Percentiles rank a stretch among this genome's conserved stretches.
Conservation (phyloP, 345 rosid genomes). For the Bruguiera parviflora region DNA sequence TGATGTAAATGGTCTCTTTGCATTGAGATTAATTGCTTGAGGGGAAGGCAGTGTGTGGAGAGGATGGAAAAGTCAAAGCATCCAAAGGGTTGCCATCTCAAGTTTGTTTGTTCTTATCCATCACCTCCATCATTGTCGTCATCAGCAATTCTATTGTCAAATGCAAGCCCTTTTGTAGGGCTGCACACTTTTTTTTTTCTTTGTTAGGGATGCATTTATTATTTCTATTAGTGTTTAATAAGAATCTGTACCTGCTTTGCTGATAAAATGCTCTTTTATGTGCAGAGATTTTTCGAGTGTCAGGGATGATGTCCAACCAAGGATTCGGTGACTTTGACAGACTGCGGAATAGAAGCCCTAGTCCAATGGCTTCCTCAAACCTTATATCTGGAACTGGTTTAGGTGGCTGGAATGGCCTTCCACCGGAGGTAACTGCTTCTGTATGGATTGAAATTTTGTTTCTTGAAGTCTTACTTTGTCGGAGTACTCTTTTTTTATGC, state of each 20-base stretch:
- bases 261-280: slow-evolving; percentile 15
- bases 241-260: too few species aligned
- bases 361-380: slow-evolving; percentile 92
- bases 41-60: too few species aligned
- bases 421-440: slow-evolving; percentile 52
- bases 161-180: not conserved
- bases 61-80: too few species aligned
- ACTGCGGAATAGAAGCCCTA: slow-evolving; percentile 76
- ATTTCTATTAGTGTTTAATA: not conserved
- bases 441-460: slow-evolving; percentile 5
- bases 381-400: slow-evolving; percentile 55
- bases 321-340: slow-evolving; percentile 73
- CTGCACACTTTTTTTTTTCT: not conserved
- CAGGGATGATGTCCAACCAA: slow-evolving; percentile 75
- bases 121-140: not conserved
- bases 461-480: not conserved
- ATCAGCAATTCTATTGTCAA: not conserved
- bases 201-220: not conserved
- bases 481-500: not conserved
- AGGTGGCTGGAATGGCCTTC: slow-evolving; percentile 71
- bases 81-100: too few species aligned
- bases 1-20: not conserved
- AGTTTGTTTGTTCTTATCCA: too few species aligned
- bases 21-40: not conserved
- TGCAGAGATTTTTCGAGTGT: slow-evolving; percentile 74